A percentile compares a stretch with the other conserved stretches of the same genome.
These are phyloP conservation scores for Silene uniflora DNA, from an alignment of 148 eudicot species.

Conservation along the genomic window DNA sequence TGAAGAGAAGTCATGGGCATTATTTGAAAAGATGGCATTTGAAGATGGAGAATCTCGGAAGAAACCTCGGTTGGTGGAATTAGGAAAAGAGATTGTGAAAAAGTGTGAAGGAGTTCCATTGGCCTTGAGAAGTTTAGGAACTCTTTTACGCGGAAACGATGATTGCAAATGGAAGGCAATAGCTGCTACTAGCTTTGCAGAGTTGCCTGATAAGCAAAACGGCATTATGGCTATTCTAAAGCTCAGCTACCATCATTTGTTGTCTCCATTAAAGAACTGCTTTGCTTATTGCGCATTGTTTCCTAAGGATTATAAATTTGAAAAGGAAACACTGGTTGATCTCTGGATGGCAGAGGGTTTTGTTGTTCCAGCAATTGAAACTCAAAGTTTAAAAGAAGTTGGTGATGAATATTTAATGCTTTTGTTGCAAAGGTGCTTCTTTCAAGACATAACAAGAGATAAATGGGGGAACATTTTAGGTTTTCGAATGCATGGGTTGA, in stretches of 20 bases:
- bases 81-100: too few relatives aligned
- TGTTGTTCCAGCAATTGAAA: neutral
- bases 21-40: too few relatives aligned
- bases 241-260: constrained; percentile 23
- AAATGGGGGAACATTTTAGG: constrained; percentile 7
- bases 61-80: too few relatives aligned
- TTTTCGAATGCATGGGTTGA: constrained; percentile 29
- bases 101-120: too few relatives aligned
- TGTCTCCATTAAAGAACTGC: constrained; percentile 24
- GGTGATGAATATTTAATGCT: constrained; percentile 10
- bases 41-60: too few relatives aligned
- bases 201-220: constrained; percentile 6
- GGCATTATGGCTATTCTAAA: constrained; percentile 17
- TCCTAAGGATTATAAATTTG: constrained; percentile 17
- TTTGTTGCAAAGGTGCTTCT: constrained; percentile 25
- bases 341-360: constrained; percentile 35
- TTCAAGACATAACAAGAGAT: constrained; percentile 1
- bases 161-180: too few relatives aligned
- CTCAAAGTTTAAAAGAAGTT: neutral
- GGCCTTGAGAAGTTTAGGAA: too few relatives aligned
- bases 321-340: constrained; percentile 7
- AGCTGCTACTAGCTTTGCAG: too few relatives aligned
- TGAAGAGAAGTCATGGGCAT: too few relatives aligned
- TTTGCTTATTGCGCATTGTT: constrained; percentile 34
- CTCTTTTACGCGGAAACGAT: too few relatives aligned